These are phyloP conservation scores for Diaporthe ilicicola DNA, from an alignment of 2,329 filamentous ascomycete species.

Conservation along the genomic window DNA sequence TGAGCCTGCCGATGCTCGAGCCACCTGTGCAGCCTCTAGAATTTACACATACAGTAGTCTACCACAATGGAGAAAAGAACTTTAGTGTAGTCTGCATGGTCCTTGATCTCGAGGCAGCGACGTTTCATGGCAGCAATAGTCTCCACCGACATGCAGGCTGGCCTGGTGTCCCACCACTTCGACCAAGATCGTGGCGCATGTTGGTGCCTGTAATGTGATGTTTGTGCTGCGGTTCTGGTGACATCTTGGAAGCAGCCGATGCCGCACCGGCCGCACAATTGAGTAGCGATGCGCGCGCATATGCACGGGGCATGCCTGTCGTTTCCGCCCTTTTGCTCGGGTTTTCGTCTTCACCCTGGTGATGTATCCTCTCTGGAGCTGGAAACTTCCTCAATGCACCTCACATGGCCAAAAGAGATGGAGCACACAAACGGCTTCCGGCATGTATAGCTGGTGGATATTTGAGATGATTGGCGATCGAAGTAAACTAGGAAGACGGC, in stretches of 20 bases:
- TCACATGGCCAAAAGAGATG: not conserved
- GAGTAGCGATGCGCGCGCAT: not conserved
- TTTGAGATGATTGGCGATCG: not conserved
- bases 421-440: not conserved
- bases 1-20: not conserved
- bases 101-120: constrained; percentile 9
- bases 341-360: not conserved
- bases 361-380: not conserved
- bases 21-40: not conserved
- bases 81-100: not conserved
- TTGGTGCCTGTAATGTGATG: not conserved
- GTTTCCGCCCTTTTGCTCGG: not conserved
- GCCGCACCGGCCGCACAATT: not conserved
- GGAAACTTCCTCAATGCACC: not conserved
- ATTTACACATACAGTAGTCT: too few relatives aligned
- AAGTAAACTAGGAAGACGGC: not conserved
- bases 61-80: not conserved
- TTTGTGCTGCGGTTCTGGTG: not conserved
- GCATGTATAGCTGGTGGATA: not conserved
- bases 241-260: not conserved
- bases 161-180: not conserved
- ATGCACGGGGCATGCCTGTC: too few relatives aligned
- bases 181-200: constrained; percentile 14
- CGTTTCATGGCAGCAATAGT: not conserved
- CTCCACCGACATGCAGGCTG: not conserved